Percentiles rank a stretch among this genome's conserved stretches.
These are phyloP conservation scores for Acacia pycnantha DNA, from an alignment of 331 rosid species.

Conservation along the genomic window DNA sequence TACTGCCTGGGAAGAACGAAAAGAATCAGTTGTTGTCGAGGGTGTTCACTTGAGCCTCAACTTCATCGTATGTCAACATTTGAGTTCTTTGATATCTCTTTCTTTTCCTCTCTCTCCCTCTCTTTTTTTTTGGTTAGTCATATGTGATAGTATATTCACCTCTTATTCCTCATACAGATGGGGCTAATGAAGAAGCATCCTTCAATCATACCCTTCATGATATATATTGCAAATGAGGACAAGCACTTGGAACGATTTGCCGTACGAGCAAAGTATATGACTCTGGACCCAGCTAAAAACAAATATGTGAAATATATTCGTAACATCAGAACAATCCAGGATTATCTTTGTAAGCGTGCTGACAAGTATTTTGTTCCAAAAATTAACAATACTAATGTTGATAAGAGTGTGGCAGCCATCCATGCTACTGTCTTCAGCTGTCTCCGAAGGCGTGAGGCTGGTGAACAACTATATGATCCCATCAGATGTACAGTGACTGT, in stretches of 20 bases:
- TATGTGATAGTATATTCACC: neutral
- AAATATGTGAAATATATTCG: slow-evolving; percentile 82
- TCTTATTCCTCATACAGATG: slow-evolving; percentile 50
- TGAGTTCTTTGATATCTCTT: neutral
- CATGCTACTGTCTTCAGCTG: slow-evolving; percentile 93
- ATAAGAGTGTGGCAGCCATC: slow-evolving; percentile 90
- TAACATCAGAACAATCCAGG: slow-evolving; percentile 87
- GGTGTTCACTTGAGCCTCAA: slow-evolving; percentile 94
- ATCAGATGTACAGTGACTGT: slow-evolving; percentile 57
- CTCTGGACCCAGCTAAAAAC: slow-evolving; percentile 84
- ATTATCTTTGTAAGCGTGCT: slow-evolving; percentile 80
- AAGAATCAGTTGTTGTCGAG: slow-evolving; percentile 85
- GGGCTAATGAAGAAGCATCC: slow-evolving; percentile 94
- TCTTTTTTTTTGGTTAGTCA: neutral
- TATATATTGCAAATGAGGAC: slow-evolving; percentile 80
- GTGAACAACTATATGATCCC: slow-evolving; percentile 73
- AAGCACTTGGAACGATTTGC: slow-evolving; percentile 90
- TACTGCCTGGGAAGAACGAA: slow-evolving; percentile 85
- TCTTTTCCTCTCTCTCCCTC: neutral
- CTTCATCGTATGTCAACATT: slow-evolving; percentile 59
- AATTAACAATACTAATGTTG: slow-evolving; percentile 88
- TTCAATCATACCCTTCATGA: slow-evolving; percentile 85
- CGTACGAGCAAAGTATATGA: slow-evolving; percentile 89
- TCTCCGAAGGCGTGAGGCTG: slow-evolving; percentile 80
- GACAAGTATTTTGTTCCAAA: slow-evolving; percentile 90